Conservation (phyloP, 139 green algal species). For the Chlamydomonas sp. region DNA sequence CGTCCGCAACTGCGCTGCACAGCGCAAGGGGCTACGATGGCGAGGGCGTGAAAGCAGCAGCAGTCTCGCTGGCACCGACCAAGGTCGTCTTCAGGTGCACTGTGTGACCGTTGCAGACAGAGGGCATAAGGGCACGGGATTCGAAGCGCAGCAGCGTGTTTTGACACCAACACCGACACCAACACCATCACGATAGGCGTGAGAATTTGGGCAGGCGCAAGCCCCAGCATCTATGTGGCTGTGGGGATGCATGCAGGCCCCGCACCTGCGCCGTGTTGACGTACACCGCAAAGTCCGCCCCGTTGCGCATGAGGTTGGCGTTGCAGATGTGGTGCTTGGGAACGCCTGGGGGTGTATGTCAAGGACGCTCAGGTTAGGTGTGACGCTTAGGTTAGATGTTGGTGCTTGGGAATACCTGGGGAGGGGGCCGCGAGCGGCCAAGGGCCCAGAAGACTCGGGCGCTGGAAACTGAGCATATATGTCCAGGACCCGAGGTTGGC, state of each 20-base stretch:
- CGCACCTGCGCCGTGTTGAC: constrained; percentile 86
- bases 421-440: no score
- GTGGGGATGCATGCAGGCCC: no score
- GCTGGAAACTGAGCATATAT: no score
- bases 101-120: no score
- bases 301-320: constrained; percentile 99
- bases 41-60: background rate
- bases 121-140: no score
- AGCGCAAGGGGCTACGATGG: background rate
- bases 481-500: no score
- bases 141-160: background rate
- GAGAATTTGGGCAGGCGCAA: no score
- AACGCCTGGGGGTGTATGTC: constrained; percentile 63
- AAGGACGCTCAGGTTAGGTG: background rate
- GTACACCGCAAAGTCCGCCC: constrained; percentile 94
- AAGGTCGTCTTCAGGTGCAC: no score
- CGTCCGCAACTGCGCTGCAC: background rate
- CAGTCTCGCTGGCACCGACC: background rate
- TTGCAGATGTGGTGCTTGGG: constrained; percentile 99
- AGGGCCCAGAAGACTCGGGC: no score
- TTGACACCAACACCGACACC: constrained; percentile 32
- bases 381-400: background rate
- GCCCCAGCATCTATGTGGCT: background rate
- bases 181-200: background rate
- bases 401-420: no score